phyloP scores from a whole-genome alignment of 2,329 filamentous ascomycete species.

The Aureobasidium sp. region DNA sequence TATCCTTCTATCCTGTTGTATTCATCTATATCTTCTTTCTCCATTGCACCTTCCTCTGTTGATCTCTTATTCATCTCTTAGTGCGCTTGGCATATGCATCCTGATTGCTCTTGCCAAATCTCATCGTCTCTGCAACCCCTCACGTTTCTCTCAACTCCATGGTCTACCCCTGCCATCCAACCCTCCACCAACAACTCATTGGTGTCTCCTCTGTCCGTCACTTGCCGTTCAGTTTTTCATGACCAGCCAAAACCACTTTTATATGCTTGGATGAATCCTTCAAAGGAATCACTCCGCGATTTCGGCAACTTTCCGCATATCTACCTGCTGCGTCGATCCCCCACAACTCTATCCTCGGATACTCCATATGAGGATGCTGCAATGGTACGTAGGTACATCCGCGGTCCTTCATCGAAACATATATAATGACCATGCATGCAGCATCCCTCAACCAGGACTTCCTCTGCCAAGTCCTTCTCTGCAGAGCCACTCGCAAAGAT shows the following conservation, averaged over 20 bases:
- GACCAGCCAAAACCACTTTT: not conserved
- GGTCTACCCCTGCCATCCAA: not conserved
- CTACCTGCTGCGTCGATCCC: not conserved
- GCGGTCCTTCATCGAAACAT: not conserved
- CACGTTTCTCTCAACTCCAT: not conserved
- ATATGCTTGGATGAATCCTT: not conserved
- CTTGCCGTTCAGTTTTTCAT: not conserved
- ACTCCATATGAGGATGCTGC: not conserved
- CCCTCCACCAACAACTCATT: not conserved
- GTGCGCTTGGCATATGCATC: not conserved
- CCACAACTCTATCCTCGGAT: constrained; percentile 2
- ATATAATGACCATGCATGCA: not conserved
- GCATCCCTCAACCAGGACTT: not conserved
- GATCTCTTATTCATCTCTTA: not conserved
- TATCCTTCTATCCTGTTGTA: not conserved
- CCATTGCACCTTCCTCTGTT: not conserved
- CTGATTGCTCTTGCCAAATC: not conserved
- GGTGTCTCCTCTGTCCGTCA: not conserved
- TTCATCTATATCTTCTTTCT: not conserved
- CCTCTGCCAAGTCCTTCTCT: not conserved
- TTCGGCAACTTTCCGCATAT: constrained; percentile 1
- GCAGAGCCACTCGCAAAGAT: not conserved
- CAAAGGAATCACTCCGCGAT: not conserved
- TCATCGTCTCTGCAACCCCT: not conserved
- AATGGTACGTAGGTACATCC: not conserved